Base-by-base conservation (phyloP, 441 rosid species). In the Eruca vesicaria region DNA sequence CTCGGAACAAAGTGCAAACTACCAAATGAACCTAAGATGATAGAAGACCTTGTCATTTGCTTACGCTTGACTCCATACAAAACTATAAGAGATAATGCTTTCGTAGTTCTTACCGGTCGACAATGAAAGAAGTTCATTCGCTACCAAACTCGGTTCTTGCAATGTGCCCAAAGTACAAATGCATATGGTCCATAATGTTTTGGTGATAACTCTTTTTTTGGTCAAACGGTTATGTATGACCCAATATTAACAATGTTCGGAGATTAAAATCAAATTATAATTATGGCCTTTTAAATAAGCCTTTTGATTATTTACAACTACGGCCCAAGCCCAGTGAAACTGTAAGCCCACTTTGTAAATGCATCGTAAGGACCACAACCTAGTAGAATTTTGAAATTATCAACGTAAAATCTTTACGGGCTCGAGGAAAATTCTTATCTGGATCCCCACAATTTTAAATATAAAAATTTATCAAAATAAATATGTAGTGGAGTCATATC, bases 401-500 rank as follows among this genome's bases (percentile, higher is more conserved):
- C 55, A 58, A 41, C 31, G 43, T 70, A 8, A 43, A 29, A 32
- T 26, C 20, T 45, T 62, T 72, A 32, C 53, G 69, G 69, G 29
- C 63, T 36, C 63, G 38, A 63, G 63, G 31, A 35, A 35, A 21
- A 53, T 72, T 26, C 53, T 21, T 29, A 11, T 18, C 19, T 18
- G 12, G 20, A 70, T 59, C 43, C 56, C 21, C 56, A 10, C 21
- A 50, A 50, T 8, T 50, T 50, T 48, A 16, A 50, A 50, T 50
- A 15, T n/a, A n/a, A n/a, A 16, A 8, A 16, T 50, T 48, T 15
- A 5, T 7, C 35, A 32, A 64, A 14, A n/a, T n/a, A 65, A 32
- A 50, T 10, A 50, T 9, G 6, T 48, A 67, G 48, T 20, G 72
- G 75, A 60, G 18, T 59, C 7, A 19, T 18, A 55, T 68, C 75